phyloP scores from a whole-genome alignment of 2,329 filamentous ascomycete species.

The Raffaelea deltoideospora region DNA sequence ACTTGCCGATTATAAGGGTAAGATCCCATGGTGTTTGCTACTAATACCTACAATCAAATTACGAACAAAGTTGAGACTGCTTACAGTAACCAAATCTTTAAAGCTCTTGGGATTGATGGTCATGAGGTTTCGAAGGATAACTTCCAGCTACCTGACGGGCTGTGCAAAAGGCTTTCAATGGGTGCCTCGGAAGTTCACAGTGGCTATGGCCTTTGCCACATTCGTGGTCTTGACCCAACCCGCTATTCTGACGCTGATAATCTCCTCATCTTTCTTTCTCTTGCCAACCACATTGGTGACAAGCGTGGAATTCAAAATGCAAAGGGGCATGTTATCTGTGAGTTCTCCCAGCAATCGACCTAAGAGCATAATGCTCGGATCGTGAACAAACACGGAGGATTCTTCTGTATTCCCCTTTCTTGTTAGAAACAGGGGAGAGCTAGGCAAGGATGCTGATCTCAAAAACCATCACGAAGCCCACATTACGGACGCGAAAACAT shows the following conservation, averaged over 20 bases:
- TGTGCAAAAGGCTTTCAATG: conserved; percentile 19
- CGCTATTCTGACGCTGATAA: conserved; percentile 37
- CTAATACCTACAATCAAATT: too few relatives aligned
- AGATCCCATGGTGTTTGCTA: too few relatives aligned
- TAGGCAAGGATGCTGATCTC: too few relatives aligned
- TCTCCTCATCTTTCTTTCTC: conserved; percentile 37
- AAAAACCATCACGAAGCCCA: conserved; percentile 21
- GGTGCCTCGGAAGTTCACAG: conserved; percentile 22
- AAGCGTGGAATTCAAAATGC: conserved; percentile 34
- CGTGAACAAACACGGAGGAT: too few relatives aligned
- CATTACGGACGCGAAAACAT: conserved; percentile 29
- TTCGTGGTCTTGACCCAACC: conserved; percentile 35
- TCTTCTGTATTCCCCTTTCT: too few relatives aligned
- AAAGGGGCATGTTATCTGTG: conserved; percentile 32
- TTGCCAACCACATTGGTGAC: conserved; percentile 40
- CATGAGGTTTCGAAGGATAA: conserved; percentile 20
- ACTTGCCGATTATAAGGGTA: too few relatives aligned
- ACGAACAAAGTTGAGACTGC: too few relatives aligned
- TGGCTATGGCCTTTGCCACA: conserved; percentile 34
- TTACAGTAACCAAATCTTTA: neutral
- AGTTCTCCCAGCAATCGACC: too few relatives aligned
- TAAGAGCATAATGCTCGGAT: too few relatives aligned
- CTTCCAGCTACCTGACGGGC: conserved; percentile 23
- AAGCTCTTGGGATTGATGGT: conserved; percentile 17
- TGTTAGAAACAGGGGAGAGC: too few relatives aligned